Evolutionary conservation across 495 filamentous ascomycete species (phyloP), one percentile per base, ranked within the genome.

Genomic region (Aspergillus bertholletiae): DNA sequence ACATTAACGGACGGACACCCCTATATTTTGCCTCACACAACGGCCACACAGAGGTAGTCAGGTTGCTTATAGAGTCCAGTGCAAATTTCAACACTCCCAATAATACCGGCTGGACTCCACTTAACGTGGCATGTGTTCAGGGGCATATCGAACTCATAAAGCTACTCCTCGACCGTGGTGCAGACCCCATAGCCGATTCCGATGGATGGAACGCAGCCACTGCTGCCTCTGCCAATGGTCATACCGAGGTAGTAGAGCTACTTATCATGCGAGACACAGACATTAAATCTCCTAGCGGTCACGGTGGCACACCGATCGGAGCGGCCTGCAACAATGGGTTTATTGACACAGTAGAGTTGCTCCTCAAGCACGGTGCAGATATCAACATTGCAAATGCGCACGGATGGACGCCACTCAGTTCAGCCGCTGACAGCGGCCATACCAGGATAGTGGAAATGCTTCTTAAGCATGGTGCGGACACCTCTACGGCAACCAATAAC

Each of bases 291-390:
- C 30, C n/a, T 1, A 21, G 2, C 13, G 8, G 22, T 8, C 26
- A 4, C 4, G 41, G 34, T 17, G 46, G 51, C 27, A 46, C 40
- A 15, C 24, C 51, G 4, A 27, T 52, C 1, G 24, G 32, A 13
- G 23, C 47, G 11, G 46, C 45, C 4, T 30, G 15, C 7, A 24
- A 2, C 17, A 41, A 22, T 11, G 26, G 32, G 26, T 17, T 41
- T 21, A 17, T 47, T 21, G 35, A 47, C 1, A 48, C 62, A n/a
- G 54, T 49, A 12, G n/a, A 22, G 3, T 17, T 43, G 11, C 53
- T 65, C 0, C 48, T 65, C 2, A 44, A 24, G 0, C 21, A 55
- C 22, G 56, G 48, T 35, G 60, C 62, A 18, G 24, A 65, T 24
- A 18, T 50, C 2, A 41, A 45, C 1, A 46, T 56, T 18, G 30